Percentiles rank a stretch among this genome's conserved stretches.
phyloP scores from a whole-genome alignment of 2,329 filamentous ascomycete species.

The Trichophyton mentagrophytes region DNA sequence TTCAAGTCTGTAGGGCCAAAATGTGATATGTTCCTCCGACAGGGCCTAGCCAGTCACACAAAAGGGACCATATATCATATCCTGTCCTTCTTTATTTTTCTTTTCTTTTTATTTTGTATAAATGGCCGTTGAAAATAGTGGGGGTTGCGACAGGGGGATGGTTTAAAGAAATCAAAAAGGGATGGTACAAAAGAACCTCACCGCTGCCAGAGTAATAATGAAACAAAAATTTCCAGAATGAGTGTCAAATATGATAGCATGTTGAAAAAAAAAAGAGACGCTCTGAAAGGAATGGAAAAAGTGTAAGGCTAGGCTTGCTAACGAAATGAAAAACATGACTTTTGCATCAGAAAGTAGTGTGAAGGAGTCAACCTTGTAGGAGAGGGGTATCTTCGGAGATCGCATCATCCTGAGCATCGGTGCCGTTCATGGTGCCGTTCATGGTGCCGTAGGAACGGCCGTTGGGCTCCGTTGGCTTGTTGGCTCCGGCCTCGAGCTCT shows the following conservation, averaged over 20 bases:
- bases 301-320: background rate
- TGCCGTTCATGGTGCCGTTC: conserved; percentile 1
- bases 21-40: conserved; percentile 1
- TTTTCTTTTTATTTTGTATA: background rate
- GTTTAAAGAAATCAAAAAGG: background rate
- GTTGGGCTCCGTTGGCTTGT: background rate
- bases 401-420: conserved; percentile 6
- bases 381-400: conserved; percentile 16
- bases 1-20: background rate
- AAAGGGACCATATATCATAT: background rate
- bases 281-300: background rate
- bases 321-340: background rate
- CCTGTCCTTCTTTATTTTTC: background rate
- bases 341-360: background rate
- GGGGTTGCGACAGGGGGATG: background rate
- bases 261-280: background rate
- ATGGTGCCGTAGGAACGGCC: conserved; percentile 4
- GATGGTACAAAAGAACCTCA: background rate
- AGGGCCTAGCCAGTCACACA: background rate
- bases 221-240: background rate
- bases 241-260: background rate
- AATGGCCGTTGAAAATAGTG: background rate
- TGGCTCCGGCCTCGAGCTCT: conserved; percentile 12
- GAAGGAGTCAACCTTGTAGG: conserved; percentile 7
- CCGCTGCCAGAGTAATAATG: conserved; percentile 1